Evolutionary conservation across 371 early-diverging fungal genomes (phyloP), one percentile per base, ranked within the genome.

Genomic region (Mucor piriformis): DNA sequence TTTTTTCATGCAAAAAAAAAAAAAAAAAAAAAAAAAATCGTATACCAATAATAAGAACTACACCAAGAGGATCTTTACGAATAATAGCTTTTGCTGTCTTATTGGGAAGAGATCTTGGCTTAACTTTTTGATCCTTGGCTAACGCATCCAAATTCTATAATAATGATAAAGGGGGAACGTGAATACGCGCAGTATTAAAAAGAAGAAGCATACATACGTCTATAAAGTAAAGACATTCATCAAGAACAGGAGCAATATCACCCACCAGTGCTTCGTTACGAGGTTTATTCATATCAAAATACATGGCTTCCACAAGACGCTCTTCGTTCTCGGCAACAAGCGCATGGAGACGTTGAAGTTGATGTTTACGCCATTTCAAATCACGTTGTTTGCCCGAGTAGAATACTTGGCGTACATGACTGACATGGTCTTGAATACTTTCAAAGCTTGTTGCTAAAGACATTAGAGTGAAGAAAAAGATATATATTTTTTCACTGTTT

Each of bases 31-130:
- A n/a, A n/a, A n/a, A n/a, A n/a, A n/a, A n/a, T n/a, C n/a, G n/a
- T n/a, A 43, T 66, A 73, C 83, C 83, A 33, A 85, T 62, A 57
- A 88, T 69, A 23, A 85, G 68, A 5, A 88, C 90, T 8, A 86
- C 69, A 63, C 97, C 97, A 57, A 86, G 76, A 4, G 96, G 95
- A 37, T 90, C 93, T 49, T 77, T 82, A 54, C 87, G 85, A 53
- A 89, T 76, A 42, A 81, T 54, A 11, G 81, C 66, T 56, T 76
- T 75, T 51, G 79, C 74, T 59, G 69, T 55, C 1, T 68, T 62
- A 29, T 81, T 62, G 34, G 69, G 29, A 3, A 54, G 16, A 16
- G 57, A 34, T 40, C 78, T 65, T 3, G 81, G 73, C 48, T 68
- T 60, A 47, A 78, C 67, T 29, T 66, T 52, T 21, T 79, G 76